Percentiles rank a stretch among this genome's conserved stretches.
phyloP scores from a whole-genome alignment of 768 basidiomycete genomes.

The Leccinellum rugosiceps region DNA sequence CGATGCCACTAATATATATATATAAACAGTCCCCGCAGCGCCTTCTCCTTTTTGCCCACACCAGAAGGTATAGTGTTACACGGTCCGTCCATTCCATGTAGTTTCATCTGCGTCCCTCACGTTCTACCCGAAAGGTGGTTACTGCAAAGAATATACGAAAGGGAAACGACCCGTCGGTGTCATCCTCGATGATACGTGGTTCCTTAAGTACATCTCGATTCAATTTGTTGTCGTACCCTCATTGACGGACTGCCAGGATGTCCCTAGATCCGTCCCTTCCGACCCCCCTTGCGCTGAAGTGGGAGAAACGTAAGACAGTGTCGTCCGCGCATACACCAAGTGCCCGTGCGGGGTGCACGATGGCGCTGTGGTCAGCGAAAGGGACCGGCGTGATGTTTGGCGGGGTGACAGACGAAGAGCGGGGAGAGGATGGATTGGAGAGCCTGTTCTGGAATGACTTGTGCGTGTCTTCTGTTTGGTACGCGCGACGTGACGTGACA shows the following conservation, averaged over 20 bases:
- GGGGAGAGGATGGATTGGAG: constrained; percentile 76
- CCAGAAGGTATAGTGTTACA: constrained; percentile 78
- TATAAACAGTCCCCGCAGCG: constrained; percentile 65
- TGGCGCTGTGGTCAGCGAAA: constrained; percentile 74
- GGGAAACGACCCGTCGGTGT: constrained; percentile 82
- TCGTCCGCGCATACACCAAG: constrained; percentile 55
- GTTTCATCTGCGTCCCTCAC: not conserved
- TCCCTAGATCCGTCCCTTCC: constrained; percentile 25
- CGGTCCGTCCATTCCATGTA: constrained; percentile 41
- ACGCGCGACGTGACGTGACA: not conserved
- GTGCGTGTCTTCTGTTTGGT: constrained; percentile 23
- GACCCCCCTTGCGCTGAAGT: constrained; percentile 55
- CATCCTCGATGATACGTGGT: constrained; percentile 91
- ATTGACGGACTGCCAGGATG: constrained; percentile 27
- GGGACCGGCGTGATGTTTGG: constrained; percentile 79
- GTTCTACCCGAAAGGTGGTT: constrained; percentile 57
- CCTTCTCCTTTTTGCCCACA: constrained; percentile 80
- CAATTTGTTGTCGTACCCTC: not conserved
- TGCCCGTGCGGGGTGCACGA: constrained; percentile 78
- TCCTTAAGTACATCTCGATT: constrained; percentile 54
- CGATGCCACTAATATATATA: not conserved
- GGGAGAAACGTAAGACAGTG: constrained; percentile 82
- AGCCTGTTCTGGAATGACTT: constrained; percentile 87
- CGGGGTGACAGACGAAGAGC: constrained; percentile 86
- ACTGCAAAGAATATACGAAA: constrained; percentile 86